Conservation (phyloP, 176 grass and related monocot species). For the Phoenix dactylifera region DNA sequence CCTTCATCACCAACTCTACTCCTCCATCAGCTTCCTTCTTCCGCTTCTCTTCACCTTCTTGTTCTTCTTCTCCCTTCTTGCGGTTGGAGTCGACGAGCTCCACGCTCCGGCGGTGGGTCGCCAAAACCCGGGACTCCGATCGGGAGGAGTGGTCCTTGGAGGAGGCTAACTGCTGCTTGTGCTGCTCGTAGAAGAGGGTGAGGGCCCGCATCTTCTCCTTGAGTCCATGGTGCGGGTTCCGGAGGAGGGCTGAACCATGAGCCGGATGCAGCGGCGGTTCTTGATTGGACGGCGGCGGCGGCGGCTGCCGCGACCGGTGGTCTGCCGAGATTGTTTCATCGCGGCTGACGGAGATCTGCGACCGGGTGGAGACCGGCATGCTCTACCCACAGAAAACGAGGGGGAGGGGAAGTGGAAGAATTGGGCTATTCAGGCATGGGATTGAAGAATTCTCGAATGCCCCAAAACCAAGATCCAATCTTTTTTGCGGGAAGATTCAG, state of each 20-base stretch:
- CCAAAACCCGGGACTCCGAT: conserved; percentile 16
- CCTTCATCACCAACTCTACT: conserved; percentile 31
- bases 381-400: background rate
- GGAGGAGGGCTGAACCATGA: conserved; percentile 6
- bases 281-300: background rate
- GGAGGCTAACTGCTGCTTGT: conserved; percentile 42
- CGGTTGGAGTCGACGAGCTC: conserved; percentile 10
- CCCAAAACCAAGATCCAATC: background rate
- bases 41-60: conserved; percentile 19
- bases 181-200: conserved; percentile 68
- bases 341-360: conserved; percentile 25
- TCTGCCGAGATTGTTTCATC: conserved; percentile 14
- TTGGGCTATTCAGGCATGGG: conserved; percentile 27
- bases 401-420: background rate
- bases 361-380: conserved; percentile 77
- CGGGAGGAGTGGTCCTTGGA: conserved; percentile 13
- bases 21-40: conserved; percentile 6
- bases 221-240: conserved; percentile 56
- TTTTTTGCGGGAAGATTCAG: background rate
- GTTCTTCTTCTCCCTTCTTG: conserved; percentile 6
- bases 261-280: too few species aligned
- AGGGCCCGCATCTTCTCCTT: conserved; percentile 70
- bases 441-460: background rate
- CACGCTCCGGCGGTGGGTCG: conserved; percentile 17
- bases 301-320: conserved; percentile 6